Evolutionary conservation across 768 basidiomycete species (phyloP).

Genomic region (Pluteus cervinus): DNA sequence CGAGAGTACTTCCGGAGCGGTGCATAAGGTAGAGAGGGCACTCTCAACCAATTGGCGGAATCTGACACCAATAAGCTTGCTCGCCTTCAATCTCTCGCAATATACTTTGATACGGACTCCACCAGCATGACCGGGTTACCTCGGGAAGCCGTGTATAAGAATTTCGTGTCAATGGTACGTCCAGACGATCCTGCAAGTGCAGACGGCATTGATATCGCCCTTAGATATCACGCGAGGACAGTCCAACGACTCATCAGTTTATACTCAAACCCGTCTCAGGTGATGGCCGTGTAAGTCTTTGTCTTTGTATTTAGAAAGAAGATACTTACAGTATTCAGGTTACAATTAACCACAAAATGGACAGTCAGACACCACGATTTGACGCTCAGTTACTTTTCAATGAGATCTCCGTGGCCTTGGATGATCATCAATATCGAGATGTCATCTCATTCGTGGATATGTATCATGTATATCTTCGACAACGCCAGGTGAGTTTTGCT

Average conservation of each 20-base stretch:
- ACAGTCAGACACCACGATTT: slow-evolving; percentile 72
- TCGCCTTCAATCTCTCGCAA: slow-evolving; percentile 76
- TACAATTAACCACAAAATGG: slow-evolving; percentile 74
- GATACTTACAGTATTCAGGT: slow-evolving; percentile 36
- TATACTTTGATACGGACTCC: slow-evolving; percentile 95
- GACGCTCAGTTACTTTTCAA: slow-evolving; percentile 87
- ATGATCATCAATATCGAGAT: slow-evolving; percentile 93
- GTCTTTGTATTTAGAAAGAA: slow-evolving; percentile 5
- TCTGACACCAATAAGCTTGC: slow-evolving; percentile 52
- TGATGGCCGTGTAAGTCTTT: slow-evolving; percentile 69
- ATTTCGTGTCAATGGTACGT: slow-evolving; percentile 68
- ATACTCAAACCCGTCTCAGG: slow-evolving; percentile 94
- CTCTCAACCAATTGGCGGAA: background rate
- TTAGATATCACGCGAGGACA: slow-evolving; percentile 31
- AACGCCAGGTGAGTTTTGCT: slow-evolving; percentile 53
- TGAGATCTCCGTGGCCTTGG: slow-evolving; percentile 87
- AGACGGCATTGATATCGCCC: background rate
- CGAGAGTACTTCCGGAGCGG: slow-evolving; percentile 77
- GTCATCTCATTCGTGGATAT: slow-evolving; percentile 90
- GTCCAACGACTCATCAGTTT: slow-evolving; percentile 73
- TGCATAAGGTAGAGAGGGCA: slow-evolving; percentile 68
- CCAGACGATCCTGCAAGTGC: background rate
- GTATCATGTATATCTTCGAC: slow-evolving; percentile 91
- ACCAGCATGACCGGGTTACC: slow-evolving; percentile 67
- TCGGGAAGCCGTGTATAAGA: slow-evolving; percentile 58